These are phyloP conservation scores for Cercospora beticola DNA, from an alignment of 2,329 filamentous ascomycete genomes.

Conservation along the genomic window DNA sequence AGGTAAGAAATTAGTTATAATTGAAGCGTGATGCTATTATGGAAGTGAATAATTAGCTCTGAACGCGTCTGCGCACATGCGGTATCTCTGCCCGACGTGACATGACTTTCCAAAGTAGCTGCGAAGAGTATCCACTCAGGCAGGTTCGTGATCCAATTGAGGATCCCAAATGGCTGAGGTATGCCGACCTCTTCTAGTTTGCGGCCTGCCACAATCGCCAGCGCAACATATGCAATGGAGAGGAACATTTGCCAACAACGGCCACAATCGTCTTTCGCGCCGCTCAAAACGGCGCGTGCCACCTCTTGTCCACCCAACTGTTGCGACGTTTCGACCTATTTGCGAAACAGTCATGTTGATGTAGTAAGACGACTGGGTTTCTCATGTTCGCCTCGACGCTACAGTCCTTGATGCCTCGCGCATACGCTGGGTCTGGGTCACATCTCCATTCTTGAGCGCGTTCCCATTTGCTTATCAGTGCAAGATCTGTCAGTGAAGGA, in stretches of 20 bases:
- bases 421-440: conserved; percentile 3
- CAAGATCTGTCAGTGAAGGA: not conserved
- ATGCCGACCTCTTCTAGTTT: not conserved
- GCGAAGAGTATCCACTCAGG: not conserved
- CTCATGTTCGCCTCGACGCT: conserved; percentile 1
- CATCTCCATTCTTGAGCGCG: conserved; percentile 6
- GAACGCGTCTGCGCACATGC: not conserved
- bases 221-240: not conserved
- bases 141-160: not conserved
- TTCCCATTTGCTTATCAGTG: not conserved
- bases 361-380: not conserved
- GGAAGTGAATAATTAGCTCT: not conserved
- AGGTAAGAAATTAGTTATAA: not conserved
- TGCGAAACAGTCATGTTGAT: not conserved
- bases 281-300: conserved; percentile 6
- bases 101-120: not conserved
- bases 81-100: not conserved
- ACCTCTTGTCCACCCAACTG: not conserved
- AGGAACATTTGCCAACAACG: not conserved
- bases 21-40: not conserved
- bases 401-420: not conserved
- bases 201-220: not conserved
- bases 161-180: not conserved
- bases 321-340: not conserved
- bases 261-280: not conserved